These are phyloP conservation scores for Triangularia setosa DNA, from an alignment of 2,329 filamentous ascomycete genomes.

Conservation along the genomic window DNA sequence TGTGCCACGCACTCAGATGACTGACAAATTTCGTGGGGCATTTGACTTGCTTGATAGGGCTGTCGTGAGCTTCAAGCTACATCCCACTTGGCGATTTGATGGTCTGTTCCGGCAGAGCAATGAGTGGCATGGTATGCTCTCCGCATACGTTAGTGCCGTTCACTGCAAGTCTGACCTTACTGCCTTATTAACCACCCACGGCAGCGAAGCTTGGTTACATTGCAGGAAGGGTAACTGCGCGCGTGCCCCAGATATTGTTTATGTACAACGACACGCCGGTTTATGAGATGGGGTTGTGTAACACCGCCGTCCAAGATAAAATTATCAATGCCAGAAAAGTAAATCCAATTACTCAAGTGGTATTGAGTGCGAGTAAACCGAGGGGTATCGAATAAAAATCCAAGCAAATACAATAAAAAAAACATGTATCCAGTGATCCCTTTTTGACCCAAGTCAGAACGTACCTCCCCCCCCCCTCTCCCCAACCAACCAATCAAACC, in stretches of 20 bases:
- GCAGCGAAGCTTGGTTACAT: not conserved
- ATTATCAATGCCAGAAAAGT: not conserved
- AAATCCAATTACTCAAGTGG: not conserved
- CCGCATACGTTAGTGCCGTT: not conserved
- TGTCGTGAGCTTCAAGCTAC: not conserved
- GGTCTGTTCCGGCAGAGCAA: not conserved
- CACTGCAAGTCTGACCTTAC: not conserved
- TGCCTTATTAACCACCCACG: not conserved
- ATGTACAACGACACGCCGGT: not conserved
- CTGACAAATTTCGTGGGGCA: not conserved
- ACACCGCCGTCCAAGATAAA: not conserved
- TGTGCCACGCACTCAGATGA: not conserved
- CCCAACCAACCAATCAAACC: not conserved
- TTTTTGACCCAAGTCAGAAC: not conserved
- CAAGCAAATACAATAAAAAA: not conserved
- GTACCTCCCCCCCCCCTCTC: not conserved
- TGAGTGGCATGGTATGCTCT: not conserved
- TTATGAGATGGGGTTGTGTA: not conserved
- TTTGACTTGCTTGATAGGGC: not conserved
- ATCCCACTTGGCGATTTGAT: not conserved
- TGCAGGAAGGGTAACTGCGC: not conserved
- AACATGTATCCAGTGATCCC: not conserved
- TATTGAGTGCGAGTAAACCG: not conserved
- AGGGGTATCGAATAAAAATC: not conserved
- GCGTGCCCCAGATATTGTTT: not conserved